phyloP scores from a whole-genome alignment of 345 rosid genomes.

The Eucalyptus marginata region DNA sequence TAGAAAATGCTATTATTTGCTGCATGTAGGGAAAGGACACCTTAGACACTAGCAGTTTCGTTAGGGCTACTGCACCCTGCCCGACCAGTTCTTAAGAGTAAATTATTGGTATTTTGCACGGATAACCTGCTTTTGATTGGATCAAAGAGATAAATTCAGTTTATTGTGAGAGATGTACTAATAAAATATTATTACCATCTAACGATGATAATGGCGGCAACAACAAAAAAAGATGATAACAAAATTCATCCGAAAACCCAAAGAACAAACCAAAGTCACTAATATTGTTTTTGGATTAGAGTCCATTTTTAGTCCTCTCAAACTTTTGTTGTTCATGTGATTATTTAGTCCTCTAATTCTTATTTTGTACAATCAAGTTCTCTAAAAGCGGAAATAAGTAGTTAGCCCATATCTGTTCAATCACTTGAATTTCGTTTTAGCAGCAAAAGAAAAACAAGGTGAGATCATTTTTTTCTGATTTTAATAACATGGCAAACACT shows the following conservation, averaged over 20 bases:
- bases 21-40: neutral
- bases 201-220: accelerated
- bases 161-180: neutral
- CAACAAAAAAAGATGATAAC: neutral
- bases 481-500: neutral
- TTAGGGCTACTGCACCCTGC: neutral
- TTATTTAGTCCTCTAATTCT: neutral
- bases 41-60: neutral
- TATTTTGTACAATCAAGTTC: neutral
- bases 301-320: neutral
- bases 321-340: neutral
- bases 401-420: neutral
- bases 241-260: neutral
- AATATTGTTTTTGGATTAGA: neutral
- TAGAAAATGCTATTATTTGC: neutral
- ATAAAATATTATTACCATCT: neutral
- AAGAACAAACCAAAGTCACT: neutral
- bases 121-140: neutral
- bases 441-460: neutral
- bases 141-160: neutral
- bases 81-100: too few species aligned
- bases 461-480: neutral
- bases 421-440: neutral
- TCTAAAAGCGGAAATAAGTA: neutral
- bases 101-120: neutral